A percentile compares a stretch with the other conserved stretches of the same genome.
These are phyloP conservation scores for Fusarium sp. DNA, from an alignment of 2,329 filamentous ascomycete species.

Conservation along the genomic window DNA sequence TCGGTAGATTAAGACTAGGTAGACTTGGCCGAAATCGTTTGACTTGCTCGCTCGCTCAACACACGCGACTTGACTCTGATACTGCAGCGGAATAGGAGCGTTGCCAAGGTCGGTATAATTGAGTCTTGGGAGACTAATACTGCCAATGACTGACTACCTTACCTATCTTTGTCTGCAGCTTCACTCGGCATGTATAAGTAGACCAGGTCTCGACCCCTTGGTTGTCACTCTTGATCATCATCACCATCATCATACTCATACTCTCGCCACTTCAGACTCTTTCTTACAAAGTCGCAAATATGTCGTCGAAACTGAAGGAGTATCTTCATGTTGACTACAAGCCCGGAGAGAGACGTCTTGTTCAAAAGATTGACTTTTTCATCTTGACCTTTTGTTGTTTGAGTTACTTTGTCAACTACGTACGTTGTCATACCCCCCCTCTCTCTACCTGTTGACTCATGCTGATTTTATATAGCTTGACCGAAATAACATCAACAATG, in stretches of 20 bases:
- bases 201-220: background rate
- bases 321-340: slow-evolving; percentile 49
- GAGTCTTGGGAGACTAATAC: background rate
- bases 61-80: background rate
- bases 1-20: background rate
- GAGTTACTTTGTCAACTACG: slow-evolving; percentile 64
- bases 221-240: background rate
- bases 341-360: slow-evolving; percentile 54
- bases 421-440: slow-evolving; percentile 38
- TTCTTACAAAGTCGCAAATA: background rate
- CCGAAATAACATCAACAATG: slow-evolving; percentile 51
- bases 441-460: background rate
- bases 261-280: slow-evolving; percentile 2
- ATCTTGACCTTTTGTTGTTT: slow-evolving; percentile 71
- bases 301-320: slow-evolving; percentile 38
- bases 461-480: slow-evolving; percentile 42
- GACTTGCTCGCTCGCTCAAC: background rate
- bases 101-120: background rate
- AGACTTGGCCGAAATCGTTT: slow-evolving; percentile 5
- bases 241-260: background rate
- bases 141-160: background rate
- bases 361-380: slow-evolving; percentile 71
- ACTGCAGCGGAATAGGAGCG: background rate
- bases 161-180: background rate
- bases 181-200: slow-evolving; percentile 20